Base-by-base conservation (phyloP, 345 rosid genomes). In the Diplotaxis tenuifolia region DNA sequence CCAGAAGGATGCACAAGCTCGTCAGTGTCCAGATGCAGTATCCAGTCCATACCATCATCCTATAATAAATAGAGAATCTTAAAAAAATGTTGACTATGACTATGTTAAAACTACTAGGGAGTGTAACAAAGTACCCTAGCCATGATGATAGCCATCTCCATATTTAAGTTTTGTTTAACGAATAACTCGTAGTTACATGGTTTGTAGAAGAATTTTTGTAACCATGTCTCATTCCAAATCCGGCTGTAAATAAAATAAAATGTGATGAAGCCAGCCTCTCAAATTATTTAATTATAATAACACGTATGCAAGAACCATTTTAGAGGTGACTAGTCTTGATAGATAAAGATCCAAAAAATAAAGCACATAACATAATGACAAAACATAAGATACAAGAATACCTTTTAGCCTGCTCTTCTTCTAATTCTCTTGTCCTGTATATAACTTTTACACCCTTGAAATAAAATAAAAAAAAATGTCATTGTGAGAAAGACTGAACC, bases 211-310 rank as follows among this genome's bases (percentile, higher is more conserved):
- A 95, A 95, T 81, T 78, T 86, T 9, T 86, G 68, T 82, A 95
- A 78, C 99, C 99, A 92, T 40, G 96, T 88, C 88, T 92, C 98
- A 47, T 92, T 90, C 99, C 99, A 95, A 9, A 92, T 83, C 78
- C 98, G 97, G 75, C 99, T 95, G 79, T 75, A 31, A 53, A 62
- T 67, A 65, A 77, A 68, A 16, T 8, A 22, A 68, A 23, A 47
- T 54, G 4, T 19, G 6, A 69, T 27, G 25, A 47, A 66, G 20
- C 54, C 11, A 34, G 40, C 40, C 40, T 34, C 4, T 34, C 25
- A 47, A 15, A 47, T 47, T 6, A 47, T 47, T 28, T 49, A 6
- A 49, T n/a, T n/a, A n/a, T n/a, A n/a, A n/a, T n/a, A n/a, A n/a
- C 4, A 10, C 8, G 25, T 23, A 23, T 25, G 62, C 16, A 1